A percentile compares a stretch with the other conserved stretches of the same genome.
Evolutionary conservation across 345 rosid genomes (phyloP).

Genomic region (Eucalyptus regnans): DNA sequence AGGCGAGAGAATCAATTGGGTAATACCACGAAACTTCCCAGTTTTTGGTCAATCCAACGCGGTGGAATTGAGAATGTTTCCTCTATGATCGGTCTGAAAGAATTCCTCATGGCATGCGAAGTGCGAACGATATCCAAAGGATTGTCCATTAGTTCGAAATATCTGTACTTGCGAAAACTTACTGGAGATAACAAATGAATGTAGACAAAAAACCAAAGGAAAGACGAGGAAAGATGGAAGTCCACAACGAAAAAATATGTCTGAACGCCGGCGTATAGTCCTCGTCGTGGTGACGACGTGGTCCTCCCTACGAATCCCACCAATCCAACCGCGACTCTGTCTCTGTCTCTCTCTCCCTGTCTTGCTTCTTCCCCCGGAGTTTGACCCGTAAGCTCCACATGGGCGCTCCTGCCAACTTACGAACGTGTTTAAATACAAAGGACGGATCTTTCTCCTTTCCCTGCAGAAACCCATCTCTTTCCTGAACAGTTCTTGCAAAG

Average conservation of each 20-base stretch:
- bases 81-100: not conserved
- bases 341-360: not conserved
- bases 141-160: not conserved
- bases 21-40: not conserved
- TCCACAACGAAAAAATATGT: not conserved
- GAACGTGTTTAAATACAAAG: not conserved
- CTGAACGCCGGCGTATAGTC: not conserved
- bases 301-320: not conserved
- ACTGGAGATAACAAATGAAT: not conserved
- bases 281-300: not conserved
- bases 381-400: not conserved
- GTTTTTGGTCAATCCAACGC: not conserved
- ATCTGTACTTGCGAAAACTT: not conserved
- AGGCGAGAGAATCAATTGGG: not conserved
- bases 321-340: not conserved
- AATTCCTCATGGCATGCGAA: not conserved
- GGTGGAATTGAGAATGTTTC: not conserved
- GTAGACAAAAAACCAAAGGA: not conserved
- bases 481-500: not conserved
- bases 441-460: not conserved
- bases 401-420: not conserved
- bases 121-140: not conserved
- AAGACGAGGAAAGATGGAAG: not conserved
- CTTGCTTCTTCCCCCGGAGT: not conserved
- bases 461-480: not conserved